A percentile compares a stretch with the other conserved stretches of the same genome.
Conservation (phyloP, 352 stramenopile genomes). For the Phytophthora syringae region DNA sequence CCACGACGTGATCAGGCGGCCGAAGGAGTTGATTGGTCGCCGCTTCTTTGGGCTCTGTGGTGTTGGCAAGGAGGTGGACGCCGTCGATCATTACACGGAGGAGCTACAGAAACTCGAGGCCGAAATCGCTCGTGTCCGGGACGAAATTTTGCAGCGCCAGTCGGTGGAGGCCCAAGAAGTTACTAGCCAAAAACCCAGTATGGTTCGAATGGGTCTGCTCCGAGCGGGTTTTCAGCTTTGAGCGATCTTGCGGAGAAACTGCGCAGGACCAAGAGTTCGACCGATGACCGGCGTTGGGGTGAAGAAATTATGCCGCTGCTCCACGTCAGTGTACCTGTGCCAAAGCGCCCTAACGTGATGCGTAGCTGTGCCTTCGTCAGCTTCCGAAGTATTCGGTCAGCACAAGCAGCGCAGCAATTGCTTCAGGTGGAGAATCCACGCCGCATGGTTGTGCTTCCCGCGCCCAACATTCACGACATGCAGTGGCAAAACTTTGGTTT, state of each 20-base stretch:
- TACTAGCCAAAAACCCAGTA: conserved; percentile 30
- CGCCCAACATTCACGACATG: conserved; percentile 71
- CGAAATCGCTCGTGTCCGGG: conserved; percentile 53
- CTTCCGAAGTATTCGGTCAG: conserved; percentile 69
- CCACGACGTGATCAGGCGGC: conserved; percentile 39
- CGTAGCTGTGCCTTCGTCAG: conserved; percentile 72
- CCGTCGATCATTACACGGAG: conserved; percentile 62
- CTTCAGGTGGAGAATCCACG: conserved; percentile 74
- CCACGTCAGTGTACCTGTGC: conserved; percentile 34
- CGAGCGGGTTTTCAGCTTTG: conserved; percentile 31
- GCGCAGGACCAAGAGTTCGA: conserved; percentile 39
- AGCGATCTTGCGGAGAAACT: conserved; percentile 36
- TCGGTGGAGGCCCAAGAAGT: conserved; percentile 42
- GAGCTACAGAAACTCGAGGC: conserved; percentile 57
- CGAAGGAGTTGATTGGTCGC: conserved; percentile 43
- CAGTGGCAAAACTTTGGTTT: conserved; percentile 85
- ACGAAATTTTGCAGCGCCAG: conserved; percentile 59
- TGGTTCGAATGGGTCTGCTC: conserved; percentile 10
- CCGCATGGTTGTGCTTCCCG: conserved; percentile 63
- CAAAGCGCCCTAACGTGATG: conserved; percentile 62
- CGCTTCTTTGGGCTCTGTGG: conserved; percentile 59
- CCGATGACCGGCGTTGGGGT: conserved; percentile 27
- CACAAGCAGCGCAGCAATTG: conserved; percentile 73
- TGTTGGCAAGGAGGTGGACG: conserved; percentile 56
- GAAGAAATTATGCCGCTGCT: conserved; percentile 42